Evolutionary conservation across 768 basidiomycete species (phyloP), one percentile per base, ranked within the genome.

Genomic region (Russula earlei): DNA sequence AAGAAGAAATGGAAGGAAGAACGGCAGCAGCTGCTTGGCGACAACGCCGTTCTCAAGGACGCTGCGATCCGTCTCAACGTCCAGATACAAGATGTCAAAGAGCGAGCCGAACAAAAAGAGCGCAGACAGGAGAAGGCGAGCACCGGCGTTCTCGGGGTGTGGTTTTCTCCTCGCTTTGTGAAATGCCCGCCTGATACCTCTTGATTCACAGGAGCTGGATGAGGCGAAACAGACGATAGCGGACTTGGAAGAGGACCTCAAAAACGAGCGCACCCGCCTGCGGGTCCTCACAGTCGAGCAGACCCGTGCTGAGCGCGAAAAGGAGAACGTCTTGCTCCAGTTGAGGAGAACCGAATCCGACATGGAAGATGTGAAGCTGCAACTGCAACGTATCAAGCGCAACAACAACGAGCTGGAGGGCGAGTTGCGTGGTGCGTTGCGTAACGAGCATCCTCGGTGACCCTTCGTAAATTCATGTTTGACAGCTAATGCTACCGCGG

Each of bases 321-420:
- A 82, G 64, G 77, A 81, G 49, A 76, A 79, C 10, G 74, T 91
- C 47, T 62, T 81, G 27, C 71, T 75, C 14, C 80, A 91, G 59
- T 67, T 91, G 62, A 77, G 80, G 58, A 77, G 86, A 25, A 85
- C 84, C 12, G 85, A 90, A 72, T 76, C 79, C 40, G 87, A 89
- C 64, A 88, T 91, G 79, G 80, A 85, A 24, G 85, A 84, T 49
- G 79, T 91, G 41, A 83, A 81, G 60, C 68, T 76, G 12, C 83
- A 91, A 33, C 67, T 91, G 7, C 79, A 83, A 42, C 75, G 74
- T 53, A 72, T 80, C 68, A 91, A 88, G 69, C 79, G 81, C 55
- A 84, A 88, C 63, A 91, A 85, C 60, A 75, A 81, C 24, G 79
- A 80, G 19, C 73, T 92, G 25, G 88, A 91, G 67, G 75, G 72